phyloP scores from a whole-genome alignment of 2,329 filamentous ascomycete genomes.

The Plectosphaerella plurivora region DNA sequence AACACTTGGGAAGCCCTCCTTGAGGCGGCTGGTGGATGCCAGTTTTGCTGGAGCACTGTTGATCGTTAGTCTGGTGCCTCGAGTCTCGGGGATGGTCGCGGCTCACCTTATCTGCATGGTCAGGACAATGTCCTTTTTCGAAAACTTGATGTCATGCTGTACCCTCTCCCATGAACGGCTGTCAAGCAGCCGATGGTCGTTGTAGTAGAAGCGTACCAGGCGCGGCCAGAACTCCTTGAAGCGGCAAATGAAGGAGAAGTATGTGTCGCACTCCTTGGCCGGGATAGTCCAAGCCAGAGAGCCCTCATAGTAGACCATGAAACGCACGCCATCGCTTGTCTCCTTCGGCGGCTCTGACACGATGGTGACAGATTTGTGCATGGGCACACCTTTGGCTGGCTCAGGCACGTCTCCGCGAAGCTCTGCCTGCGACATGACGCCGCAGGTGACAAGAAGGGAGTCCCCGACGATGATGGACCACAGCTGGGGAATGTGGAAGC shows the following conservation, averaged over 20 bases:
- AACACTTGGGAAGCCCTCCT: not conserved
- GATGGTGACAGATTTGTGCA: slow-evolving; percentile 21
- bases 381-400: slow-evolving; percentile 22
- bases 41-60: not conserved
- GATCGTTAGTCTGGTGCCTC: not conserved
- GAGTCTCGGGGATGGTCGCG: not conserved
- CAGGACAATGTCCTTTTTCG: slow-evolving; percentile 17
- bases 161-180: slow-evolving; percentile 22
- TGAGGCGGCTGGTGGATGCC: not conserved
- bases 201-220: slow-evolving; percentile 28
- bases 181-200: slow-evolving; percentile 19
- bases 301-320: slow-evolving; percentile 28
- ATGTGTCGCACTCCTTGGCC: slow-evolving; percentile 33
- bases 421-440: slow-evolving; percentile 21
- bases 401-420: slow-evolving; percentile 18
- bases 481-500: slow-evolving; percentile 43
- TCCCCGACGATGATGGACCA: slow-evolving; percentile 43
- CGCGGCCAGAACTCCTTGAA: slow-evolving; percentile 39
- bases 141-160: slow-evolving; percentile 16
- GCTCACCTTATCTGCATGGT: slow-evolving; percentile 8
- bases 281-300: slow-evolving; percentile 32
- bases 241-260: slow-evolving; percentile 37
- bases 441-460: slow-evolving; percentile 36
- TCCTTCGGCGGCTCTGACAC: slow-evolving; percentile 12
- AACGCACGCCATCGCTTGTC: slow-evolving; percentile 6